phyloP scores from a whole-genome alignment of 73 alveolate genomes.

The Tetrahymena thermophila region DNA sequence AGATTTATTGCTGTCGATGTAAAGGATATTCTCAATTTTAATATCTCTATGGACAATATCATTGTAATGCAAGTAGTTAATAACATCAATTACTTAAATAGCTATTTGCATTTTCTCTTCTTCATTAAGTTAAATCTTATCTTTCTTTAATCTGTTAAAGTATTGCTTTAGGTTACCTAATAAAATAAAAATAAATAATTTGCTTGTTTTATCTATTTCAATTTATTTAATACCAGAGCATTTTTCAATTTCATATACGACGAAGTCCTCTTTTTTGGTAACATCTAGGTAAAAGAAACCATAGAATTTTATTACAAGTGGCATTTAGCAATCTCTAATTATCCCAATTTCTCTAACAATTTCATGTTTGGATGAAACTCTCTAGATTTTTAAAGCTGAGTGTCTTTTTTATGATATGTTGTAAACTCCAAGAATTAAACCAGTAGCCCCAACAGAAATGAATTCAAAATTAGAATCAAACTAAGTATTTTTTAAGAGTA shows the following conservation, averaged over 20 bases:
- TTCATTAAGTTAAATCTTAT: background rate
- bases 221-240: background rate
- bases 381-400: too few species aligned
- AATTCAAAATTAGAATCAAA: too few species aligned
- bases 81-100: background rate
- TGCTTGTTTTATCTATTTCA: background rate
- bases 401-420: too few species aligned
- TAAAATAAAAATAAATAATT: too few species aligned
- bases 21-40: background rate
- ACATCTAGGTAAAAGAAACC: too few species aligned
- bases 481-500: too few species aligned
- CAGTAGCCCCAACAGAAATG: too few species aligned
- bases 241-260: background rate
- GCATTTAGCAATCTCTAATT: background rate
- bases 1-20: background rate
- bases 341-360: background rate
- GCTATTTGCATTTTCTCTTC: too few species aligned
- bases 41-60: background rate
- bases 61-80: background rate
- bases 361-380: background rate
- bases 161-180: background rate
- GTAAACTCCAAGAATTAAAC: too few species aligned
- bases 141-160: background rate
- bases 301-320: background rate
- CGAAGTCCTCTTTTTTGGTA: background rate